phyloP scores from a whole-genome alignment of 2,329 filamentous ascomycete genomes.

The Sclerotinia minor region DNA sequence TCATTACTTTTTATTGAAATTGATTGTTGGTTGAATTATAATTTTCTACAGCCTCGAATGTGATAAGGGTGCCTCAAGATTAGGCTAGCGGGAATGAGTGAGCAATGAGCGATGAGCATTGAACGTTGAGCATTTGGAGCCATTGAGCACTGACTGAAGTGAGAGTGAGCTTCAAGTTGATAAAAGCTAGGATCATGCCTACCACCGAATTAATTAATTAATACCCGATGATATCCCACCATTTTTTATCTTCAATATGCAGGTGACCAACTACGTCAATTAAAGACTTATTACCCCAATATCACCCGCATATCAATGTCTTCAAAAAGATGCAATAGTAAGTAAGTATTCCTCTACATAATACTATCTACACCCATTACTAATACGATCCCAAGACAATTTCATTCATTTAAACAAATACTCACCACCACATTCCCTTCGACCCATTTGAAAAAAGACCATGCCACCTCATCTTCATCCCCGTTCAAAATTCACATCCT shows the following conservation, averaged over 20 bases:
- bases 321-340: not conserved
- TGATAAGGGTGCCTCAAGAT: constrained; percentile 25
- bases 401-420: constrained; percentile 25
- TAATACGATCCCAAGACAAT: not conserved
- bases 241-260: not conserved
- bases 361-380: not conserved
- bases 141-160: too few relatives aligned
- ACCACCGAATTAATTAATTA: not conserved
- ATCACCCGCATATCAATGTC: not conserved
- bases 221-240: not conserved
- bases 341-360: not conserved
- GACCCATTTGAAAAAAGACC: constrained; percentile 33
- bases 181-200: too few relatives aligned
- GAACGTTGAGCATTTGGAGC: too few relatives aligned
- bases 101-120: too few relatives aligned
- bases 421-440: constrained; percentile 28
- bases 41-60: constrained; percentile 29
- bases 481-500: constrained; percentile 87
- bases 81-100: not conserved
- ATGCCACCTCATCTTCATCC: constrained; percentile 90
- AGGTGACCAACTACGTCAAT: not conserved
- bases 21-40: constrained; percentile 7
- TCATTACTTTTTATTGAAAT: not conserved
- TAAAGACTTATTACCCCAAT: not conserved
- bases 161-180: too few relatives aligned